These are phyloP conservation scores for Kluyveromyces marxianus DNA, from an alignment of 1,139 yeast genomes.

Conservation along the genomic window DNA sequence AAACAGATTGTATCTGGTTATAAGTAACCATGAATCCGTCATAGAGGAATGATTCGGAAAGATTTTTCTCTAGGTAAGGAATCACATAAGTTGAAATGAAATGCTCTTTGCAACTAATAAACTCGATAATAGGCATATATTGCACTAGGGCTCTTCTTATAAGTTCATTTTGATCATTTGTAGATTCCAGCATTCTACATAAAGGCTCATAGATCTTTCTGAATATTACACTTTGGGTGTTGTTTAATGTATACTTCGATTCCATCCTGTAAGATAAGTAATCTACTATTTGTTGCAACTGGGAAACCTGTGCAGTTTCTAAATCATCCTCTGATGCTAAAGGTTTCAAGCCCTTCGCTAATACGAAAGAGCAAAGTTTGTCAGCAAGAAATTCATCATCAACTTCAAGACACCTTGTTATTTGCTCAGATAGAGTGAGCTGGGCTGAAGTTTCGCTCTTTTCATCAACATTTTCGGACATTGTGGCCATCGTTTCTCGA, in stretches of 20 bases:
- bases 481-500: neutral
- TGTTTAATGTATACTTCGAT: constrained; percentile 13
- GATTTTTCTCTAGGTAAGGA: neutral
- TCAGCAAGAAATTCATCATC: neutral
- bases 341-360: neutral
- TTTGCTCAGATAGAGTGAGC: neutral
- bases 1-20: neutral
- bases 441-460: neutral
- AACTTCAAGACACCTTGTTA: neutral
- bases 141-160: constrained; percentile 34
- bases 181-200: constrained; percentile 9
- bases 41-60: neutral
- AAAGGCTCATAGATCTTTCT: constrained; percentile 11
- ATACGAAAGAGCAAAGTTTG: neutral
- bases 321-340: neutral
- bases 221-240: constrained; percentile 22
- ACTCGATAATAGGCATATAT: constrained; percentile 37
- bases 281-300: constrained; percentile 8
- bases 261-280: constrained; percentile 19
- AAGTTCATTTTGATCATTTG: constrained; percentile 9
- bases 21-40: constrained; percentile 1
- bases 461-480: neutral
- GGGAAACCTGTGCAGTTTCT: constrained; percentile 2
- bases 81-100: constrained; percentile 28
- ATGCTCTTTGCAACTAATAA: constrained; percentile 15